Evolutionary conservation across 139 green algal genomes (phyloP).

Genomic region (Coelastrella sp.): DNA sequence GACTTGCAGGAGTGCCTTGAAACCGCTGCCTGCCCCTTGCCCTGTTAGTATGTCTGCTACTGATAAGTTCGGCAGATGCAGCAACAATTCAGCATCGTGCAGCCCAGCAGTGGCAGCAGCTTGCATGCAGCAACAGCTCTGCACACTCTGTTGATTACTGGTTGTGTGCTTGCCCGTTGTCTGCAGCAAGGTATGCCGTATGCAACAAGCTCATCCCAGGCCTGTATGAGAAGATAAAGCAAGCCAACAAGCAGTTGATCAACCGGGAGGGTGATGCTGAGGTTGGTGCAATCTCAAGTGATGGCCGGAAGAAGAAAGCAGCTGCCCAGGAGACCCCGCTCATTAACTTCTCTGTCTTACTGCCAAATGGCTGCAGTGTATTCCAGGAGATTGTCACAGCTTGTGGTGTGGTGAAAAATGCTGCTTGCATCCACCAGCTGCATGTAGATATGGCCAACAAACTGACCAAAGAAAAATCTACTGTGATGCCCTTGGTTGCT

Average conservation of each 20-base stretch:
- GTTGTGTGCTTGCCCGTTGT: background rate
- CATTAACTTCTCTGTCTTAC: constrained; percentile 17
- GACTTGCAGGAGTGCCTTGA: background rate
- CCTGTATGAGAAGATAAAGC: background rate
- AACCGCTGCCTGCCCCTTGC: background rate
- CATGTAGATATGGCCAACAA: background rate
- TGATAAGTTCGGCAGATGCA: background rate
- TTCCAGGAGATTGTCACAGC: constrained; percentile 1
- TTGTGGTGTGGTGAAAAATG: constrained; percentile 21
- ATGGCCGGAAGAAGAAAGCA: constrained; percentile 45
- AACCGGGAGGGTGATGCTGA: background rate
- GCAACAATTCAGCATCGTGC: background rate
- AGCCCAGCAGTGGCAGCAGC: background rate
- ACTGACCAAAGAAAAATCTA: background rate
- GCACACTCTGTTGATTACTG: too few species aligned
- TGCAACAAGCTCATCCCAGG: background rate
- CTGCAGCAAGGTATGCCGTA: background rate
- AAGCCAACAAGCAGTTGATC: background rate
- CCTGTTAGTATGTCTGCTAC: background rate
- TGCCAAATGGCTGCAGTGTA: constrained; percentile 12
- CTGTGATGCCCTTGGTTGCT: too few species aligned
- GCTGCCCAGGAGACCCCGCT: constrained; percentile 13
- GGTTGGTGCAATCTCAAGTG: constrained; percentile 24
- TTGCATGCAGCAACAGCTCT: too few species aligned
- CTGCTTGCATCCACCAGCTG: background rate